Percentiles rank a stretch among this genome's conserved stretches.
phyloP scores from a whole-genome alignment of 306 rosid species.

The Medicago lupulina region DNA sequence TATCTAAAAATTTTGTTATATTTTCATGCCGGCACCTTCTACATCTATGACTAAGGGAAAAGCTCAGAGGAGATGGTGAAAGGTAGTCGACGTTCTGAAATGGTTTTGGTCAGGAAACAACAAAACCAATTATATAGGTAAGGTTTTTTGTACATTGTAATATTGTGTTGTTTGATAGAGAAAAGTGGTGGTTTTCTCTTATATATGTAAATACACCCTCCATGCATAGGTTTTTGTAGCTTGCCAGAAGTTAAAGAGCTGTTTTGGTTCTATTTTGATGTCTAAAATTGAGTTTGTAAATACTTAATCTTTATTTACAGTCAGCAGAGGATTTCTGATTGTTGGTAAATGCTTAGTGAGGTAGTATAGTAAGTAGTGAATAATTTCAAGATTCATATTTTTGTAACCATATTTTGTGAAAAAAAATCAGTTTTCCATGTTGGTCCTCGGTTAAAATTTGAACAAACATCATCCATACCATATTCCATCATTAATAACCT shows the following conservation, averaged over 20 bases:
- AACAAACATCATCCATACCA: too few species aligned
- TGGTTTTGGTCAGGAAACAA: conserved; percentile 69
- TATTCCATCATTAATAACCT: not conserved
- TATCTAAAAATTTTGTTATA: too few species aligned
- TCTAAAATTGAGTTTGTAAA: conserved; percentile 46
- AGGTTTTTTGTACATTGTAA: conserved; percentile 38
- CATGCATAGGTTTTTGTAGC: conserved; percentile 41
- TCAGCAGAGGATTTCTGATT: conserved; percentile 46
- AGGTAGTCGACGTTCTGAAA: conserved; percentile 72
- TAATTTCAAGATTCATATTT: conserved; percentile 42
- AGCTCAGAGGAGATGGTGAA: conserved; percentile 89
- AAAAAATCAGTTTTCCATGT: conserved; percentile 35
- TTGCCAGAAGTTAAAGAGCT: conserved; percentile 43
- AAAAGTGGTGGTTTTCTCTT: conserved; percentile 42
- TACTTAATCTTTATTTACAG: conserved; percentile 33
- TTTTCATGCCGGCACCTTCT: conserved; percentile 54
- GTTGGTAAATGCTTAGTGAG: conserved; percentile 34
- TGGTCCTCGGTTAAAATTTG: too few species aligned
- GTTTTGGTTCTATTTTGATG: conserved; percentile 26
- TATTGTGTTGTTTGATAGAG: conserved; percentile 45
- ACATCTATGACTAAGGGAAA: conserved; percentile 47
- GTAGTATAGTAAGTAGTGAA: not conserved
- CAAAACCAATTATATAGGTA: conserved; percentile 46
- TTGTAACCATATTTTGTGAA: conserved; percentile 39
- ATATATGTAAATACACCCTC: conserved; percentile 62